Evolutionary conservation across 805 yeast genomes (phyloP), one percentile per base, ranked within the genome.

Genomic region (Cyberlindnera petersonii): DNA sequence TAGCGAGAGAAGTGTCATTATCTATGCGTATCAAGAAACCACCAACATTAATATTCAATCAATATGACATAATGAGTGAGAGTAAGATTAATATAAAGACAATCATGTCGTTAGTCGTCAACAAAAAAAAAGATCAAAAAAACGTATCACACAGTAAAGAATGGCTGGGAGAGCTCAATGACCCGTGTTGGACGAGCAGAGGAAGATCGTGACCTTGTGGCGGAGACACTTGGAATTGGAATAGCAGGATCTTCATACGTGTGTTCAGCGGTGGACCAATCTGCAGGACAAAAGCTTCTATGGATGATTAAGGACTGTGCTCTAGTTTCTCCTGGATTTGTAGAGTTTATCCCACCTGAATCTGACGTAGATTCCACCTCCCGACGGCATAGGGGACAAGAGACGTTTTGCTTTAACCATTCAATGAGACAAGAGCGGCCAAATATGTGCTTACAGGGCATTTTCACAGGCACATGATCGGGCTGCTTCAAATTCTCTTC

Each of bases 371-470:
- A 36, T 29, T 49, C 53, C n/a, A 48, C 49, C 16, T 50, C 55
- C 26, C 48, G 42, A 11, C 56, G 52, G 56, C 98, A 89, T 31
- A 91, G 60, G 0, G 98, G 98, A 20, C 46, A 42, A 13, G 86
- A 76, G 26, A 75, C 73, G 52, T 83, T 79, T 22, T 73, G 65
- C 44, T 72, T 73, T 29, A 89, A 72, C 98, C 98, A 91, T 52
- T 84, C 86, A 34, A 69, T 71, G 17, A 89, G 65, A 61, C 98
- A 89, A 8, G 79, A 74, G 43, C 79, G 72, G 6, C 98, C 97
- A 67, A 91, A 91, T 0, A 80, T 59, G 57, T 89, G 98, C 5
- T 77, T 77, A 59, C 98, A 89, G 0, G 95, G 93, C 77, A 89
- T 70, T 42, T 72, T 64, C 0, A 84, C 71, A 0, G 96, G 83